Conservation (phyloP, 202 grass and related monocot genomes). For the Digitaria exilis region DNA sequence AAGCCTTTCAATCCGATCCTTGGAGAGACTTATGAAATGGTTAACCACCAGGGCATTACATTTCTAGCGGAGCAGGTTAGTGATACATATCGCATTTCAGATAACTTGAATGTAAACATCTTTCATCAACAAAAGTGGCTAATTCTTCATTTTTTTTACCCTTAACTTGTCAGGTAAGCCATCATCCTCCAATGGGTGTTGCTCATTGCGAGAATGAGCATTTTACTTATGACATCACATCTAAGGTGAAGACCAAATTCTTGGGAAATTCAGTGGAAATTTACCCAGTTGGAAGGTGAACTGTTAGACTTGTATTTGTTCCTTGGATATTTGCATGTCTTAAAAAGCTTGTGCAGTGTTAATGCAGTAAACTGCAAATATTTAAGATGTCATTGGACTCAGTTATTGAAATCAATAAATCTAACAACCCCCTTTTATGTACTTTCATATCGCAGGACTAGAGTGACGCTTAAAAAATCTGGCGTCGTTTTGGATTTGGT, state of each 20-base stretch:
- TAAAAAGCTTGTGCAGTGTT: not conserved
- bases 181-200: constrained; percentile 95
- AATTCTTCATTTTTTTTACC: constrained; percentile 26
- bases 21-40: constrained; percentile 95
- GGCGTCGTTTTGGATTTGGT: constrained; percentile 83
- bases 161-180: constrained; percentile 73
- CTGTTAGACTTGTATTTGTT: constrained; percentile 26
- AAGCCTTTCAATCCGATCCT: constrained; percentile 99
- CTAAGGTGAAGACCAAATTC: constrained; percentile 97
- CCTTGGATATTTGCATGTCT: constrained; percentile 8
- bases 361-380: not conserved
- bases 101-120: constrained; percentile 3
- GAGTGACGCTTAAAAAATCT: constrained; percentile 81
- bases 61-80: constrained; percentile 94
- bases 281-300: constrained; percentile 96
- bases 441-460: constrained; percentile 67
- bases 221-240: constrained; percentile 97
- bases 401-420: constrained; percentile 17
- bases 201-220: constrained; percentile 92
- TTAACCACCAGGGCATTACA: constrained; percentile 77
- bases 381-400: not conserved
- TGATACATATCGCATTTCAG: constrained; percentile 21
- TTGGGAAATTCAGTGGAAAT: constrained; percentile 92
- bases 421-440: constrained; percentile 5
- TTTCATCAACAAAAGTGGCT: constrained; percentile 13